These are phyloP conservation scores for Gossypium mustelinum DNA, from an alignment of 345 rosid species.

Conservation along the genomic window DNA sequence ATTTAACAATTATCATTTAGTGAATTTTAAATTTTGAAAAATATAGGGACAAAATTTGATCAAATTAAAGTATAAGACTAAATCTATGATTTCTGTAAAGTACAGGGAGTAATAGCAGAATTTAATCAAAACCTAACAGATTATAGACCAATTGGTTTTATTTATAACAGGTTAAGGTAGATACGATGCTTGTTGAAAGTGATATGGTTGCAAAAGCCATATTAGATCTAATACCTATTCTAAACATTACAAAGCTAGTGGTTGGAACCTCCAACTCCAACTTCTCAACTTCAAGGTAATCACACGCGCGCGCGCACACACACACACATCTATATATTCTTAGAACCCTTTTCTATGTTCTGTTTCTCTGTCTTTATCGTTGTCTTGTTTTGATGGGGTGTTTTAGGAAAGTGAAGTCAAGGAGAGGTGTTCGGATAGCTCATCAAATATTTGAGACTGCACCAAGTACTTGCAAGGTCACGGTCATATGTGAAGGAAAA, in stretches of 20 bases:
- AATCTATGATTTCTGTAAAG: no score
- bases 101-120: no score
- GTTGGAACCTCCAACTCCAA: slow-evolving; percentile 68
- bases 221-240: slow-evolving; percentile 61
- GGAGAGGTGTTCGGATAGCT: slow-evolving; percentile 45
- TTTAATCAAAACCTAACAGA: not conserved
- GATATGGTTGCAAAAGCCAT: slow-evolving; percentile 66
- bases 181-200: slow-evolving; percentile 71
- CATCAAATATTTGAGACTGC: slow-evolving; percentile 47
- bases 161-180: slow-evolving; percentile 56
- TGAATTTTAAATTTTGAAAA: no score
- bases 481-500: slow-evolving; percentile 57
- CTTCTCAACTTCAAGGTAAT: slow-evolving; percentile 48
- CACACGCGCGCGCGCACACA: not conserved
- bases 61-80: no score
- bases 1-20: no score
- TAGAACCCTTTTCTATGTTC: not conserved
- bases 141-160: not conserved
- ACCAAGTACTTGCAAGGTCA: slow-evolving; percentile 48
- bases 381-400: not conserved
- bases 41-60: no score
- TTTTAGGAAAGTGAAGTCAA: slow-evolving; percentile 45
- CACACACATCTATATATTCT: not conserved
- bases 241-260: slow-evolving; percentile 67
- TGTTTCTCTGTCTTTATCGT: not conserved